Evolutionary conservation across 164 flowering plant species (phyloP).

Genomic region (Pachysandra terminalis): DNA sequence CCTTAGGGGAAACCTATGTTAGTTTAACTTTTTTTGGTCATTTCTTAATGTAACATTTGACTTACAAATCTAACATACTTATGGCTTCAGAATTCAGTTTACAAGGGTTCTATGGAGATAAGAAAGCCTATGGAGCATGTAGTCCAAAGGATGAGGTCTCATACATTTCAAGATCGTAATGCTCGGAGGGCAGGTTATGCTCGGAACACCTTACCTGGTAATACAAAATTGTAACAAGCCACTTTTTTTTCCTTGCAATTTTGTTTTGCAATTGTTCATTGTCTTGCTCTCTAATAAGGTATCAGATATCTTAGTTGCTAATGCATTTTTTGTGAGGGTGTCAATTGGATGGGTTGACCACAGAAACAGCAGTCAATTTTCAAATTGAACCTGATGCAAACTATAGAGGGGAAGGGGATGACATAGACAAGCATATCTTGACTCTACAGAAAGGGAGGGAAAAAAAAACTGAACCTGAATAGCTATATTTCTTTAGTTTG

Average conservation of each 20-base stretch:
- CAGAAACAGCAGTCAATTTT: too few species aligned
- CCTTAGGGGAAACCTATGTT: neutral
- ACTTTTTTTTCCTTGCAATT: neutral
- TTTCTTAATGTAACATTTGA: neutral
- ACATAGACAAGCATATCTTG: too few species aligned
- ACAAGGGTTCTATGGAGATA: slow-evolving; percentile 34
- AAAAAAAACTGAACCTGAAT: too few species aligned
- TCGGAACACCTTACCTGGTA: slow-evolving; percentile 52
- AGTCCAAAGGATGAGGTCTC: slow-evolving; percentile 20
- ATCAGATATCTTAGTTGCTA: too few species aligned
- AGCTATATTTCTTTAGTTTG: too few species aligned
- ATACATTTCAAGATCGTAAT: slow-evolving; percentile 43
- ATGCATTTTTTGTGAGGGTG: too few species aligned
- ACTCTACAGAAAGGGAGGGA: too few species aligned
- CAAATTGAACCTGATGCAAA: too few species aligned
- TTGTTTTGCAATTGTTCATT: slow-evolving; percentile 4
- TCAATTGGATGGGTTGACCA: too few species aligned
- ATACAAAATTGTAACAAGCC: slow-evolving; percentile 12
- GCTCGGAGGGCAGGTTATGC: slow-evolving; percentile 45
- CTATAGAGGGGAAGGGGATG: too few species aligned
- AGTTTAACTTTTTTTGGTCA: too few species aligned
- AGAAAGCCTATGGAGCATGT: slow-evolving; percentile 35
- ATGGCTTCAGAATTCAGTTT: slow-evolving; percentile 37
- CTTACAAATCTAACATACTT: slow-evolving; percentile 4
- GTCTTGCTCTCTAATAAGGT: neutral